phyloP scores from a whole-genome alignment of 2,329 filamentous ascomycete species.

The Elsinoe fawcettii region DNA sequence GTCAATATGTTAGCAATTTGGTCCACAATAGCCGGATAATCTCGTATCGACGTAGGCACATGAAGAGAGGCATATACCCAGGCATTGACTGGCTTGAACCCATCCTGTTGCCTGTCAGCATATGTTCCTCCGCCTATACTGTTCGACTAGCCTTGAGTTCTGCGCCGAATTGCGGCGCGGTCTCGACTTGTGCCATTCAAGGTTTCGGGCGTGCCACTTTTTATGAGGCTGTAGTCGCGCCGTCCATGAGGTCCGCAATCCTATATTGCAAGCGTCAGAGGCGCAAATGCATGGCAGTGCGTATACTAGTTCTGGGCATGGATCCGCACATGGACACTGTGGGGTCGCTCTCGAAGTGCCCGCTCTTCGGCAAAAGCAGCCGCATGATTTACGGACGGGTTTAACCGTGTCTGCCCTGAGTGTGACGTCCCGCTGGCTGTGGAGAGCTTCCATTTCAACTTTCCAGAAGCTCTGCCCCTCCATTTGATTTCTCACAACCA shows the following conservation, averaged over 20 bases:
- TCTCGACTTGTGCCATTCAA: conserved; percentile 73
- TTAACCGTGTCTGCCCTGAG: conserved; percentile 1
- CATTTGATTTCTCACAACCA: neutral
- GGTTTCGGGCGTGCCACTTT: neutral
- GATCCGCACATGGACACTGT: neutral
- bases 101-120: conserved; percentile 56
- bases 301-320: neutral
- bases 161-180: conserved; percentile 77
- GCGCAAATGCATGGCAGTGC: neutral
- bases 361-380: neutral
- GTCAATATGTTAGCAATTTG: neutral
- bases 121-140: neutral
- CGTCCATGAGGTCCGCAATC: neutral
- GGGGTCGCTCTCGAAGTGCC: no score
- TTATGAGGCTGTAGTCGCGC: neutral
- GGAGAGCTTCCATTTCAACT: neutral
- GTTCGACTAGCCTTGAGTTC: conserved; percentile 70
- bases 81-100: conserved; percentile 86
- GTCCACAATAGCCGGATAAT: neutral
- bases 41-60: neutral
- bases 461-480: conserved; percentile 6
- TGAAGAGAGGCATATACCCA: conserved; percentile 51
- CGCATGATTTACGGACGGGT: neutral
- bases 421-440: neutral
- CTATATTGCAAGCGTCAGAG: neutral